Percentiles rank a stretch among this genome's conserved stretches.
These are phyloP conservation scores for Polygonum maritimum DNA, from an alignment of 148 eudicot species.

Conservation along the genomic window DNA sequence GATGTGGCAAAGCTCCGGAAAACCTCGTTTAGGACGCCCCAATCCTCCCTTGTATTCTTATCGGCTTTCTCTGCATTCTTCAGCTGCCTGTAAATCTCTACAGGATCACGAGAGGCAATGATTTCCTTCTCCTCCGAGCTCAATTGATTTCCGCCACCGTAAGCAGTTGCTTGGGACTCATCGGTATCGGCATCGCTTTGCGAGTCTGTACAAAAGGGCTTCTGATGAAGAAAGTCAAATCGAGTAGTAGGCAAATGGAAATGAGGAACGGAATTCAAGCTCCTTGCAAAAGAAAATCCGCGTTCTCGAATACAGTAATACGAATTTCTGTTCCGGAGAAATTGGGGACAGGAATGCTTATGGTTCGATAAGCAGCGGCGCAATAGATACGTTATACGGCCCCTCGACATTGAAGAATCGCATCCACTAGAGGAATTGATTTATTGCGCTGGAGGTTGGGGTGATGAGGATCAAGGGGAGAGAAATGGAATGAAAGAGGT, in stretches of 20 bases:
- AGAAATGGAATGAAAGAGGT: background rate
- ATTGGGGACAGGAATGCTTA: background rate
- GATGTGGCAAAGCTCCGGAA: slow-evolving; percentile 47
- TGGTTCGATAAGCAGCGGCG: background rate
- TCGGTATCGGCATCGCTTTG: background rate
- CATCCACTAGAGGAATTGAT: background rate
- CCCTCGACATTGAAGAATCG: slow-evolving; percentile 3
- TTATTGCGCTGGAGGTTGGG: background rate
- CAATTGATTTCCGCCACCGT: background rate
- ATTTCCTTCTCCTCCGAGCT: background rate
- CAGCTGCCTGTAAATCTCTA: slow-evolving; percentile 51
- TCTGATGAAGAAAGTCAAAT: background rate
- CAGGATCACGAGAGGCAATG: slow-evolving; percentile 51
- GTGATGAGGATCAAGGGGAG: background rate
- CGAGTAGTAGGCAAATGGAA: background rate
- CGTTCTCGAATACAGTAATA: background rate
- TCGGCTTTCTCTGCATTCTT: slow-evolving; percentile 24
- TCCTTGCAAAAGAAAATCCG: background rate
- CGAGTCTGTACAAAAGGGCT: background rate
- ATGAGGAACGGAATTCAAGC: background rate
- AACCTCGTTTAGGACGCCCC: slow-evolving; percentile 37
- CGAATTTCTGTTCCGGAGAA: slow-evolving; percentile 2
- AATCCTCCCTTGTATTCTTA: slow-evolving; percentile 27
- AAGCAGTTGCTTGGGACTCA: background rate
- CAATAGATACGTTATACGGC: background rate